Percentiles rank a stretch among this genome's conserved stretches.
phyloP scores from a whole-genome alignment of 805 yeast species.

The Helenozyma rhizophorensis region DNA sequence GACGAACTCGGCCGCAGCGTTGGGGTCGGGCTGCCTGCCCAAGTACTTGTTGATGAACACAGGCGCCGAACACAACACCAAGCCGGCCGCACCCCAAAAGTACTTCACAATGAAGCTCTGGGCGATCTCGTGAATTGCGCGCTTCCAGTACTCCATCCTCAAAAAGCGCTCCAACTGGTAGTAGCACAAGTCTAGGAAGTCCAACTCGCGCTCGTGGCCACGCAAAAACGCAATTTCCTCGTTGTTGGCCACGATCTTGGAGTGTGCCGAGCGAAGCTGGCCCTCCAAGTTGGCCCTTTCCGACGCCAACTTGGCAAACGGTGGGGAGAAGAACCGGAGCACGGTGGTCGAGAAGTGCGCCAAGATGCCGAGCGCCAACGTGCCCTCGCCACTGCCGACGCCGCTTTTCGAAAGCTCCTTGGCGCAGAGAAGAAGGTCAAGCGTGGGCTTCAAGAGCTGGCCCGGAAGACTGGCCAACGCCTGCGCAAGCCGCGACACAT shows the following conservation, averaged over 20 bases:
- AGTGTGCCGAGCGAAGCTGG: constrained; percentile 75
- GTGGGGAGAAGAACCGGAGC: constrained; percentile 77
- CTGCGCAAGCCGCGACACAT: constrained; percentile 66
- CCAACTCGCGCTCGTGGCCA: constrained; percentile 78
- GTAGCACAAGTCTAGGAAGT: constrained; percentile 71
- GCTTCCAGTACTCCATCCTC: constrained; percentile 68
- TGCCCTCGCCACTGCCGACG: constrained; percentile 73
- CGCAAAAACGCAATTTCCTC: constrained; percentile 86
- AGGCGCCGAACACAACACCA: constrained; percentile 83
- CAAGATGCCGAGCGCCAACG: constrained; percentile 69
- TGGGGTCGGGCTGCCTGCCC: constrained; percentile 39
- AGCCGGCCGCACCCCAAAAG: constrained; percentile 94
- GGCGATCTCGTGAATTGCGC: constrained; percentile 76
- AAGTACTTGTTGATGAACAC: constrained; percentile 62
- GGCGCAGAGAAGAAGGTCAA: constrained; percentile 77
- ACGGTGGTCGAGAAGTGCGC: constrained; percentile 77
- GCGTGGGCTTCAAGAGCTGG: constrained; percentile 75
- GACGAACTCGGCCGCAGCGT: constrained; percentile 75
- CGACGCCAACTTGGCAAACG: constrained; percentile 76
- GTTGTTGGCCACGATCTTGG: constrained; percentile 69
- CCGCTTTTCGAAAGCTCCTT: constrained; percentile 64
- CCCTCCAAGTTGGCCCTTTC: constrained; percentile 80
- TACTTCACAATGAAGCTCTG: constrained; percentile 88
- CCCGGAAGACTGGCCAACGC: constrained; percentile 74
- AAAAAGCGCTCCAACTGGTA: constrained; percentile 77